These are phyloP conservation scores for Colletotrichum gloeosporioides DNA, from an alignment of 2,329 filamentous ascomycete species.

Conservation along the genomic window DNA sequence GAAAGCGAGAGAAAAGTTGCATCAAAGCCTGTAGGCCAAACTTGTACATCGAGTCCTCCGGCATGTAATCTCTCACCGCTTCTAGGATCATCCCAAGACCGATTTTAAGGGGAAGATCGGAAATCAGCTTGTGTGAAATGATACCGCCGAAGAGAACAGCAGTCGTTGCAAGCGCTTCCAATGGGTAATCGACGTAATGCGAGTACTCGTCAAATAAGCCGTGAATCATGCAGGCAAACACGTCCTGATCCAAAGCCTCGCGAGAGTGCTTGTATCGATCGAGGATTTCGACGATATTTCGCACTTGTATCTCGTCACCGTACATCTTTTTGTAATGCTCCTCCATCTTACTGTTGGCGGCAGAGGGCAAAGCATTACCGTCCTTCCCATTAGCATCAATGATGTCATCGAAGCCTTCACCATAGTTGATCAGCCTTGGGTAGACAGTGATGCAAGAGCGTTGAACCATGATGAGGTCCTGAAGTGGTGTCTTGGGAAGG, in stretches of 20 bases:
- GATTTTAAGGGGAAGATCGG: conserved; percentile 88
- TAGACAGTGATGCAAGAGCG: conserved; percentile 91
- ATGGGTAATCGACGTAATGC: conserved; percentile 92
- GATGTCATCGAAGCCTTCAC: conserved; percentile 88
- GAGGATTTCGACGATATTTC: conserved; percentile 83
- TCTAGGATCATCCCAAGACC: conserved; percentile 98
- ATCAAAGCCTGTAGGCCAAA: conserved; percentile 95
- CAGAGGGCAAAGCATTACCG: conserved; percentile 79
- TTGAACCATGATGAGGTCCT: conserved; percentile 81
- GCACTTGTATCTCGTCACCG: conserved; percentile 84
- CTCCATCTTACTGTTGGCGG: conserved; percentile 91
- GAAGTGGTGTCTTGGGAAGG: conserved; percentile 59
- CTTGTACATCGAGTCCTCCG: conserved; percentile 94
- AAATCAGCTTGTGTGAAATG: conserved; percentile 91
- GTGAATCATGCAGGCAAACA: conserved; percentile 98
- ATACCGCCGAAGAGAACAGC: conserved; percentile 96
- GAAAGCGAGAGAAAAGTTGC: conserved; percentile 81
- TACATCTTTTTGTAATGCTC: conserved; percentile 99
- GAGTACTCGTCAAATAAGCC: conserved; percentile 97
- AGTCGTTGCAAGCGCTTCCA: conserved; percentile 95
- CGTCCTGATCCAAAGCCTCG: conserved; percentile 85
- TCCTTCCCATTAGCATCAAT: conserved; percentile 84
- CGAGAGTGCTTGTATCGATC: conserved; percentile 87
- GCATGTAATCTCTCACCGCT: conserved; percentile 83
- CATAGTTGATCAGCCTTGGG: conserved; percentile 94